Evolutionary conservation across 768 basidiomycete species (phyloP).

Genomic region (Amanita subjunquillea): DNA sequence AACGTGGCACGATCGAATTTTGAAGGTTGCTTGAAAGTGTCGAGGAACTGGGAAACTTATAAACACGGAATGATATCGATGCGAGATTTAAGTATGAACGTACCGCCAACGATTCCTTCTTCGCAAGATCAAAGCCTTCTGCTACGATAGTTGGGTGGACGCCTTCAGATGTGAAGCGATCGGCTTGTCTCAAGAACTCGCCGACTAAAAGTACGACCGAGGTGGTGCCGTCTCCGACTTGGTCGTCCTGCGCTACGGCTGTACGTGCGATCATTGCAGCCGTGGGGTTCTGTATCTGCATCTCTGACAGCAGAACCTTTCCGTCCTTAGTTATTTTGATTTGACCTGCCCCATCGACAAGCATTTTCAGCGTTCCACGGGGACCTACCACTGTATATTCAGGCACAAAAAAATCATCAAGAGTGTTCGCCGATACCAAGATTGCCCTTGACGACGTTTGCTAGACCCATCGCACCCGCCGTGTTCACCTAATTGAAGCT

Average conservation of each 20-base stretch:
- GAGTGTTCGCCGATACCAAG: constrained; percentile 49
- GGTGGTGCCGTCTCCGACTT: constrained; percentile 98
- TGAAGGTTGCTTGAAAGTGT: constrained; percentile 72
- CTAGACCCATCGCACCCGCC: constrained; percentile 93
- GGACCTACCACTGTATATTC: constrained; percentile 47
- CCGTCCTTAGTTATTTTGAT: constrained; percentile 99
- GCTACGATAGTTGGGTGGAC: constrained; percentile 95
- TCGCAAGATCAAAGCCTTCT: constrained; percentile 94
- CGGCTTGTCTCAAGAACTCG: constrained; percentile 92
- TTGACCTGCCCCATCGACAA: constrained; percentile 95
- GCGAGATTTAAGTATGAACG: constrained; percentile 17
- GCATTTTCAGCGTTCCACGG: constrained; percentile 97
- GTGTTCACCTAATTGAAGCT: constrained; percentile 59
- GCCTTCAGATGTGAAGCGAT: constrained; percentile 95
- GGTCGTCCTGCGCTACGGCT: constrained; percentile 97
- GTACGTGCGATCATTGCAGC: constrained; percentile 99
- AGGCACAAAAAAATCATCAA: constrained; percentile 3
- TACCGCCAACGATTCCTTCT: constrained; percentile 87
- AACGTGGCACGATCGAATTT: constrained; percentile 84
- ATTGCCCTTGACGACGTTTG: constrained; percentile 94
- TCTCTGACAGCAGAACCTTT: constrained; percentile 95
- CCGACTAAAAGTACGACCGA: constrained; percentile 94
- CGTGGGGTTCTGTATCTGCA: constrained; percentile 99
- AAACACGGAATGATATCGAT: constrained; percentile 4
- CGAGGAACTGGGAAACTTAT: constrained; percentile 64